Percentiles rank a stretch among this genome's conserved stretches.
phyloP scores from a whole-genome alignment of 441 rosid species.

The Pelargonium myrrhifolium region DNA sequence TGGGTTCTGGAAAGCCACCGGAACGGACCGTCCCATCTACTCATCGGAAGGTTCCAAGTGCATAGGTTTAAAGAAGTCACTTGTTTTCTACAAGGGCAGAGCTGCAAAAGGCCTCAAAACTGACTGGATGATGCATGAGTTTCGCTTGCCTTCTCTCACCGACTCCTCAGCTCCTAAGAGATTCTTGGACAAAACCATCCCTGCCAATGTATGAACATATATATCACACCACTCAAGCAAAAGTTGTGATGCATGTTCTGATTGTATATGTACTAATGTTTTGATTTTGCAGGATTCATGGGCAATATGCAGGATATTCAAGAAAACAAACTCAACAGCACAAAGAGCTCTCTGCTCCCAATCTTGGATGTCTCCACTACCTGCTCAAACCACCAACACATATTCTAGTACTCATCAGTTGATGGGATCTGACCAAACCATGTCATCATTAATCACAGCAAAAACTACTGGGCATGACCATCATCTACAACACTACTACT shows the following conservation, averaged over 20 bases:
- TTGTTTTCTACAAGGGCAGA: constrained; percentile 85
- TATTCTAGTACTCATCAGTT: constrained; percentile 20
- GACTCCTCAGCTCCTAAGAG: constrained; percentile 53
- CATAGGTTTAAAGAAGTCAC: constrained; percentile 84
- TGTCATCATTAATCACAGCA: constrained; percentile 5
- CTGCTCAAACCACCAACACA: constrained; percentile 33
- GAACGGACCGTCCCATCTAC: constrained; percentile 88
- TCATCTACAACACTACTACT: background rate
- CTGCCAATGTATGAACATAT: constrained; percentile 34
- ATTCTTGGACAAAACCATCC: constrained; percentile 47
- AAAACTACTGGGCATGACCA: constrained; percentile 17
- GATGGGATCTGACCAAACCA: constrained; percentile 19
- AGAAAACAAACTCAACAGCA: constrained; percentile 61
- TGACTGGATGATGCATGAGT: constrained; percentile 99
- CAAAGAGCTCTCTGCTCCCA: constrained; percentile 54
- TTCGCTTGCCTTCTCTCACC: constrained; percentile 62
- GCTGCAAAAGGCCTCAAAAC: constrained; percentile 94
- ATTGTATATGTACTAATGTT: too few relatives aligned
- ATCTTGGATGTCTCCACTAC: constrained; percentile 55
- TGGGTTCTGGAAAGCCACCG: constrained; percentile 95
- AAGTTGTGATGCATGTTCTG: too few relatives aligned
- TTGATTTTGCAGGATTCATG: constrained; percentile 88
- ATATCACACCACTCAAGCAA: background rate
- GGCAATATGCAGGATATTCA: constrained; percentile 92
- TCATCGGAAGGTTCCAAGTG: constrained; percentile 61